phyloP scores from a whole-genome alignment of 2,329 filamentous ascomycete genomes.

The Scedosporium boydii region DNA sequence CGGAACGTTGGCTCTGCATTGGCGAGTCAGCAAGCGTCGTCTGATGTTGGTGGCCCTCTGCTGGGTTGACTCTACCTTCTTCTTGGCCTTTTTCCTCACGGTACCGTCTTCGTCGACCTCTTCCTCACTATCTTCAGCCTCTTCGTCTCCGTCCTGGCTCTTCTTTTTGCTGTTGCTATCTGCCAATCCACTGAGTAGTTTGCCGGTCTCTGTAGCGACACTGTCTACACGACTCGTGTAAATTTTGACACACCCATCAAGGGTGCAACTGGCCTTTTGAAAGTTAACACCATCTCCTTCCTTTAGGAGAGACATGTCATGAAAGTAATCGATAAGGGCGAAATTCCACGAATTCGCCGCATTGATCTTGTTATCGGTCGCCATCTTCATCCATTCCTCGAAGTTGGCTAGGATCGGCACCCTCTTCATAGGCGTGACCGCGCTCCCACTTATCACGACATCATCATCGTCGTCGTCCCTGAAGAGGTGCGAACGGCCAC shows the following conservation, averaged over 20 bases:
- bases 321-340: conserved; percentile 98
- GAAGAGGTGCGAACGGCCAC: conserved; percentile 22
- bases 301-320: conserved; percentile 95
- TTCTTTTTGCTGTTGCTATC: conserved; percentile 74
- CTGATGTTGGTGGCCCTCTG: no score
- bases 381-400: conserved; percentile 99
- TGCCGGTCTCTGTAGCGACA: conserved; percentile 93
- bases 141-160: conserved; percentile 52
- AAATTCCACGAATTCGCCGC: conserved; percentile 99
- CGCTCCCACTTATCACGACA: conserved; percentile 59
- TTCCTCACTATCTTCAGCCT: conserved; percentile 58
- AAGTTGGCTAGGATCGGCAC: conserved; percentile 96
- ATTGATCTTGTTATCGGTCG: conserved; percentile 98
- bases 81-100: conserved; percentile 55
- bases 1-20: conserved; percentile 58
- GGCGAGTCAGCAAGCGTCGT: not conserved
- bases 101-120: conserved; percentile 54
- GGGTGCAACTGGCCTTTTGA: conserved; percentile 92
- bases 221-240: conserved; percentile 98
- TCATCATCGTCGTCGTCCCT: conserved; percentile 47
- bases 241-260: conserved; percentile 98
- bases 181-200: conserved; percentile 84
- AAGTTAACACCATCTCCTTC: conserved; percentile 98
- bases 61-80: conserved; percentile 47
- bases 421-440: conserved; percentile 90